These are phyloP conservation scores for Oropetium thomaeum DNA, from an alignment of 176 grass and related monocot species.

Conservation along the genomic window DNA sequence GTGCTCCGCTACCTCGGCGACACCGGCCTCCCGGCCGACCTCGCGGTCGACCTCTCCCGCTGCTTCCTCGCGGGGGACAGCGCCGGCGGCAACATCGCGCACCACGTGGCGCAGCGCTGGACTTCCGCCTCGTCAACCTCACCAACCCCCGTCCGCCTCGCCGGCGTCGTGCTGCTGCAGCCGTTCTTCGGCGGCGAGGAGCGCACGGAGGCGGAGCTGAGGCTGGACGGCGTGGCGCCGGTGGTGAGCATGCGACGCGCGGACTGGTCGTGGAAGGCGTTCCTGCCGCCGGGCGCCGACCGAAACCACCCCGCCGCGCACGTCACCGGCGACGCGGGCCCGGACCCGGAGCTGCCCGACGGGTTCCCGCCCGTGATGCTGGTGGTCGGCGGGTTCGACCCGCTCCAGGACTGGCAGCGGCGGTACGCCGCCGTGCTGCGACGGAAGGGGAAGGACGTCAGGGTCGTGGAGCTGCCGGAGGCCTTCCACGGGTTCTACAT, in stretches of 20 bases:
- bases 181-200: constrained; percentile 72
- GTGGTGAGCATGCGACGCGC: constrained; percentile 35
- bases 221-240: constrained; percentile 41
- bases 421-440: constrained; percentile 41
- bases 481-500: constrained; percentile 54
- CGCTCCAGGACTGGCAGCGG: constrained; percentile 54
- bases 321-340: constrained; percentile 23
- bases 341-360: constrained; percentile 19
- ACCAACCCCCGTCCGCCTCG: constrained; percentile 1
- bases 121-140: background rate
- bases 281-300: constrained; percentile 43
- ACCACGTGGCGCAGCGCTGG: constrained; percentile 69
- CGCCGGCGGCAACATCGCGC: constrained; percentile 70
- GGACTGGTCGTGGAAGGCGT: constrained; percentile 51
- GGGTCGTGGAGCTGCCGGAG: constrained; percentile 28
- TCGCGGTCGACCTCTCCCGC: constrained; percentile 38
- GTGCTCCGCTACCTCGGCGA: constrained; percentile 43
- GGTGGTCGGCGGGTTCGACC: constrained; percentile 46
- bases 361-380: constrained; percentile 48
- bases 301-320: constrained; percentile 53
- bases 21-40: background rate
- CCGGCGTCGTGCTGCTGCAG: constrained; percentile 42
- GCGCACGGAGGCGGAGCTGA: constrained; percentile 34
- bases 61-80: constrained; percentile 69
- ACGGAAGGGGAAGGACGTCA: constrained; percentile 19